Conservation (phyloP, 73 alveolate genomes). For the Paramecium primaurelia region DNA sequence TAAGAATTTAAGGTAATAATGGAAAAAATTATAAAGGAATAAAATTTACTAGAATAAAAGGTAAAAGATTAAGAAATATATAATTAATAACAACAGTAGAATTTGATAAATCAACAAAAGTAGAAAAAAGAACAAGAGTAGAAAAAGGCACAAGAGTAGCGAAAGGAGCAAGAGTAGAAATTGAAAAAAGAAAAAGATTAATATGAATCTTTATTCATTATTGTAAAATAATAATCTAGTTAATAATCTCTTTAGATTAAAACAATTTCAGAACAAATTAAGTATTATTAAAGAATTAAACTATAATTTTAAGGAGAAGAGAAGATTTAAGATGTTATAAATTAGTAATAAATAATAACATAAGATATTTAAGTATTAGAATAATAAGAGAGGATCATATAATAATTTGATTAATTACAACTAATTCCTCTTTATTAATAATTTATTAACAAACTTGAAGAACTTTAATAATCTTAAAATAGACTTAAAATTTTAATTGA, state of each 20-base stretch:
- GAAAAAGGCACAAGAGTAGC: neutral
- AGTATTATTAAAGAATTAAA: neutral
- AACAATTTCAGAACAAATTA: neutral
- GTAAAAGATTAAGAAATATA: neutral
- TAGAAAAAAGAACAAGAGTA: neutral
- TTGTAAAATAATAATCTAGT: neutral
- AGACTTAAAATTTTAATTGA: neutral
- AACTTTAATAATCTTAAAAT: neutral
- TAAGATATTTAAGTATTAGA: neutral
- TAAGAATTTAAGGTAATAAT: neutral
- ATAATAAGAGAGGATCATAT: neutral
- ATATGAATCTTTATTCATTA: neutral
- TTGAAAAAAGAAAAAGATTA: neutral
- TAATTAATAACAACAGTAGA: neutral
- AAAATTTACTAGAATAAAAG: neutral
- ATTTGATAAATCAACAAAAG: neutral
- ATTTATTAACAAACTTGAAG: neutral
- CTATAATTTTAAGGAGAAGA: neutral
- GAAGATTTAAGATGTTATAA: neutral
- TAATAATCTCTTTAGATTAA: neutral
- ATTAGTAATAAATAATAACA: neutral
- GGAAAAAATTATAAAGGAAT: neutral
- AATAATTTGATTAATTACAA: neutral
- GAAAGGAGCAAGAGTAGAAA: neutral
- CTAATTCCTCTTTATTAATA: neutral